Evolutionary conservation across 352 stramenopile genomes (phyloP).

Genomic region (Saprolegnia parasitica): DNA sequence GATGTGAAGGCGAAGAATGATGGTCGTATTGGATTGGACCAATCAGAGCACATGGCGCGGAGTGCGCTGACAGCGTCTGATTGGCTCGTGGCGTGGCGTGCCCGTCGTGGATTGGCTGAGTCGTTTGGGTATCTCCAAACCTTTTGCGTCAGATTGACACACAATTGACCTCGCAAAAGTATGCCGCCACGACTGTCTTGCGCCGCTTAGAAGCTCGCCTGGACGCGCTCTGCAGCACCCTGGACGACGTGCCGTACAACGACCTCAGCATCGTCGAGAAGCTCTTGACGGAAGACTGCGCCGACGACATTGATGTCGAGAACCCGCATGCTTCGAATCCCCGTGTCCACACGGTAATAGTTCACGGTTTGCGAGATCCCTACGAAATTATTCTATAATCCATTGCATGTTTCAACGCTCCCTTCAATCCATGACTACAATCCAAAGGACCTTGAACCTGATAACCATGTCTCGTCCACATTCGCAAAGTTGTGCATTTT

Average conservation of each 20-base stretch:
- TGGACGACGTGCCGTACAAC: not conserved
- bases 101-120: not conserved
- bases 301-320: not conserved
- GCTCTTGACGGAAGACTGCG: slow-evolving; percentile 1
- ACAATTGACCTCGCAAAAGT: too few relatives aligned
- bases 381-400: slow-evolving; percentile 3
- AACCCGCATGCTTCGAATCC: not conserved
- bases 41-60: too few relatives aligned
- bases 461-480: too few relatives aligned
- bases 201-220: not conserved
- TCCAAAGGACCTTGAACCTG: too few relatives aligned
- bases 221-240: not conserved
- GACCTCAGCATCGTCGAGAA: slow-evolving; percentile 6
- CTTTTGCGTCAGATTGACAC: not conserved
- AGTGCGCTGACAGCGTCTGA: not conserved
- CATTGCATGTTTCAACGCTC: too few relatives aligned
- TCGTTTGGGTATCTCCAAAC: not conserved
- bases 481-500: too few relatives aligned
- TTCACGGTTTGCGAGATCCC: not conserved
- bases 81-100: slow-evolving; percentile 2
- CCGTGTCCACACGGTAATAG: not conserved
- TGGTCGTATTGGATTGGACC: too few relatives aligned
- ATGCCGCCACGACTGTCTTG: not conserved
- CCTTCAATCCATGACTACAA: too few relatives aligned
- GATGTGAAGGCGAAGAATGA: too few relatives aligned